These are phyloP conservation scores for Gyrodon lividus DNA, from an alignment of 768 basidiomycete genomes.

Conservation along the genomic window DNA sequence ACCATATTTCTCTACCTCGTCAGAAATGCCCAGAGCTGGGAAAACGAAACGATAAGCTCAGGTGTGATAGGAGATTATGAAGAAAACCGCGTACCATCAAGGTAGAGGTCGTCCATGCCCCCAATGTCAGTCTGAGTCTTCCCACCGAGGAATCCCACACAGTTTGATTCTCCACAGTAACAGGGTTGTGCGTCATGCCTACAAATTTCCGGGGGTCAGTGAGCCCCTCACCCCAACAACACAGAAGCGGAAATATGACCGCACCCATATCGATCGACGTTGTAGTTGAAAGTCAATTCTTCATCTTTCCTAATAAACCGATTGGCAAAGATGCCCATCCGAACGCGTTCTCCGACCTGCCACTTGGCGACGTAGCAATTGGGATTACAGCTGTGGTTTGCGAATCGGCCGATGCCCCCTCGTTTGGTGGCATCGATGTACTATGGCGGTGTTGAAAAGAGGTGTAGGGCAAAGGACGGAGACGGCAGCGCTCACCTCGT, in stretches of 20 bases:
- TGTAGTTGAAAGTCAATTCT: constrained; percentile 98
- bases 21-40: constrained; percentile 88
- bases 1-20: constrained; percentile 79
- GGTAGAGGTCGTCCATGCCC: constrained; percentile 91
- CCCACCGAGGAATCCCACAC: constrained; percentile 94
- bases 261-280: constrained; percentile 98
- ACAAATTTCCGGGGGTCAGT: neutral
- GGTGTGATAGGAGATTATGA: neutral
- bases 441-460: constrained; percentile 36
- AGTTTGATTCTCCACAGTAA: constrained; percentile 94
- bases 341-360: constrained; percentile 84
- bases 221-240: neutral
- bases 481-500: constrained; percentile 65
- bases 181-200: constrained; percentile 95
- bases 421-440: constrained; percentile 98
- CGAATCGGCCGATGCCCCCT: constrained; percentile 95
- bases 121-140: constrained; percentile 97
- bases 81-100: constrained; percentile 62
- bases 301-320: constrained; percentile 73
- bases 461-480: neutral
- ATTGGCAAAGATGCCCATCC: constrained; percentile 99
- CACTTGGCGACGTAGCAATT: constrained; percentile 99
- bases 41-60: neutral
- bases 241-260: constrained; percentile 24
- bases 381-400: constrained; percentile 96